Evolutionary conservation across 2,329 filamentous ascomycete species (phyloP).

Genomic region (Bipolaris oryzae): DNA sequence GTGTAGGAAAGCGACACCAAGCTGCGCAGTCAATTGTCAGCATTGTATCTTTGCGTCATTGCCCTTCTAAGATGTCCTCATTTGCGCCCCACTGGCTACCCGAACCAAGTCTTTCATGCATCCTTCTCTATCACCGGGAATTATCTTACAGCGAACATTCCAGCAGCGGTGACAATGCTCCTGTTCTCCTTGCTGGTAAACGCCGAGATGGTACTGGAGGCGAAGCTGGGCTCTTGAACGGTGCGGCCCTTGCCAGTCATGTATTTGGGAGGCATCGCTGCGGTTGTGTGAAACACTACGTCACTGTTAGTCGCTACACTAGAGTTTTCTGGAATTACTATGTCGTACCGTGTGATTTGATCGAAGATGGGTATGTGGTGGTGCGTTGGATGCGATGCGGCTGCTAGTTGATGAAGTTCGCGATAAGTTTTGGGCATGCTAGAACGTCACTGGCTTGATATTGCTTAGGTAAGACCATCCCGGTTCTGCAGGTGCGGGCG

Average conservation of each 20-base stretch:
- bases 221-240: slow-evolving; percentile 48
- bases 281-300: slow-evolving; percentile 2
- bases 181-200: slow-evolving; percentile 58
- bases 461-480: slow-evolving; percentile 3
- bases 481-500: not conserved
- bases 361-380: slow-evolving; percentile 2
- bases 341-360: slow-evolving; percentile 9
- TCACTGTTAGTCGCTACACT: not conserved
- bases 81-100: not conserved
- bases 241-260: slow-evolving; percentile 35
- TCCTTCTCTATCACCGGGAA: not conserved
- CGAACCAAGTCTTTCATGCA: not conserved
- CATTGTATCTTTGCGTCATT: slow-evolving; percentile 5
- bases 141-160: slow-evolving; percentile 58
- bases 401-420: slow-evolving; percentile 11
- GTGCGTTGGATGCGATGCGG: slow-evolving; percentile 19
- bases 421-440: slow-evolving; percentile 6
- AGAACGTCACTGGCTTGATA: slow-evolving; percentile 4
- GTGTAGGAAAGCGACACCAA: slow-evolving; percentile 59
- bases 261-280: slow-evolving; percentile 41
- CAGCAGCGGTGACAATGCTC: slow-evolving; percentile 55
- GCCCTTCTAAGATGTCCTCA: not conserved
- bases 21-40: slow-evolving; percentile 43
- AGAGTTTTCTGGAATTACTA: not conserved
- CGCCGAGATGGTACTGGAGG: slow-evolving; percentile 47